Evolutionary conservation across 768 basidiomycete genomes (phyloP).

Genomic region (Suillus decipiens): DNA sequence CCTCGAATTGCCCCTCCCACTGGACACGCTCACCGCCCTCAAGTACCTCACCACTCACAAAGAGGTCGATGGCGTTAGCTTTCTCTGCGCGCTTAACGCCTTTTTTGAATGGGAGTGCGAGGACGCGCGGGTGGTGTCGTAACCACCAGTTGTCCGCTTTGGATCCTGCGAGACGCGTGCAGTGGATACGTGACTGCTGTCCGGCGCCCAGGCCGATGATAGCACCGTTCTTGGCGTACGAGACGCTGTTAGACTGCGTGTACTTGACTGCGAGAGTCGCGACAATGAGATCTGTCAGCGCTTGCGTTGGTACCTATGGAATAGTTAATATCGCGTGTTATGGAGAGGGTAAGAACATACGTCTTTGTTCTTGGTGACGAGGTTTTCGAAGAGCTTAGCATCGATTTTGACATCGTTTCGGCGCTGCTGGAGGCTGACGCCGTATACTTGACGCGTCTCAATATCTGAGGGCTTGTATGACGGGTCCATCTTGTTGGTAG

Average conservation of each 20-base stretch:
- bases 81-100: conserved; percentile 98
- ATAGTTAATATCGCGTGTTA: background rate
- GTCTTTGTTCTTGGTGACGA: conserved; percentile 88
- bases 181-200: conserved; percentile 98
- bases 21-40: conserved; percentile 88
- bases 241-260: conserved; percentile 98
- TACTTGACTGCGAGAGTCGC: conserved; percentile 97
- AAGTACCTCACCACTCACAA: conserved; percentile 85
- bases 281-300: conserved; percentile 89
- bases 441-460: conserved; percentile 96
- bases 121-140: conserved; percentile 92
- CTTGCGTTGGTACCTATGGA: conserved; percentile 68
- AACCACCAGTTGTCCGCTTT: conserved; percentile 99
- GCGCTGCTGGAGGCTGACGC: conserved; percentile 85
- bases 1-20: conserved; percentile 90
- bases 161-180: conserved; percentile 94
- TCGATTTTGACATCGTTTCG: conserved; percentile 91
- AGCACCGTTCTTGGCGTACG: conserved; percentile 90
- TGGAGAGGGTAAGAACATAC: conserved; percentile 41
- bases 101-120: conserved; percentile 93
- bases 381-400: conserved; percentile 74
- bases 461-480: conserved; percentile 72
- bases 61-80: conserved; percentile 97
- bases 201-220: conserved; percentile 97
- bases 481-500: conserved; percentile 75